Evolutionary conservation across 2,329 filamentous ascomycete species (phyloP), one percentile per base, ranked within the genome.

Genomic region (Colletotrichum tropicale): DNA sequence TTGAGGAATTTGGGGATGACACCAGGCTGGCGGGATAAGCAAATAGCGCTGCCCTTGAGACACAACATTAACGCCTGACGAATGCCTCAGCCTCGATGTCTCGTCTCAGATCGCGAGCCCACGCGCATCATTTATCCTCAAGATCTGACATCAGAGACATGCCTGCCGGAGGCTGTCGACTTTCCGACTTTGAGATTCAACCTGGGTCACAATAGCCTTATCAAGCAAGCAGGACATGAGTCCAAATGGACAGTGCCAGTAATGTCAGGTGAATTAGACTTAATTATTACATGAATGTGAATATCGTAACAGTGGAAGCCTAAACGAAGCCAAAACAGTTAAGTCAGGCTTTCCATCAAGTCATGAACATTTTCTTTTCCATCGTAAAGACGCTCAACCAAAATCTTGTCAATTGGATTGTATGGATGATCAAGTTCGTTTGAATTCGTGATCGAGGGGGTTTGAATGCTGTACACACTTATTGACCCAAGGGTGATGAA

Each of bases 251-350:
- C 4, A 43, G 36, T 58, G 6, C n/a, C 13, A 21, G 30, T 16
- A 13, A 58, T 52, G 5, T 9, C 34, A 18, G 8, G 28, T 28
- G 32, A 66, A 75, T 74, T 70, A 74, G 15, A 66, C 60, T 74
- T 62, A 75, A 75, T 74, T 66, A 74, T 76, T 76, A 74, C 71
- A 34, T 61, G 70, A 70, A 70, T 36, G 34, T 38, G 66, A 76
- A 70, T 66, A 70, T 70, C 48, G 36, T 76, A 66, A 62, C 56
- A 66, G n/a, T 13, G 21, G 55, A 34, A 26, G 28, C 13, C 24
- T 32, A 16, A 9, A 56, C 16, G 15, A 15, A 32, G 43, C 38
- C 28, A 12, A 24, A 12, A 21, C 2, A 3, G 43, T 15, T 6
- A 34, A n/a, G 13, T n/a, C 16, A 6, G 36, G 43, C 36, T 60